Base-by-base conservation (phyloP, 2,329 filamentous ascomycete species). In the Plenodomus biglobosus region DNA sequence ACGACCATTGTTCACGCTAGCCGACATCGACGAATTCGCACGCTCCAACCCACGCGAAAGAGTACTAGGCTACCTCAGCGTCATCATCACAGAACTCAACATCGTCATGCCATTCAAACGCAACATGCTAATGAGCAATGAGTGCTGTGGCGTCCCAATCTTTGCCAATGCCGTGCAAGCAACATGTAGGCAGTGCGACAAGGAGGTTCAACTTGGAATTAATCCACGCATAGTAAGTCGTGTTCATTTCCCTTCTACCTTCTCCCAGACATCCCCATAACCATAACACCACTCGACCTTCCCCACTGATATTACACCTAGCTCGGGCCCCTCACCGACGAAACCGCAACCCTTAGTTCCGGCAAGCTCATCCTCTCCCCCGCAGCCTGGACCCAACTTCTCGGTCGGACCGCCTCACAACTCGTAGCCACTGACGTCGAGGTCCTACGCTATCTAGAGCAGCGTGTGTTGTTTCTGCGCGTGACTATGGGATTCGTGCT, bases 401-500 rank as follows among this genome's bases (percentile, higher is more conserved):
- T 81, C 6, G 78, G 78, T 3, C 64, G 77, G 24, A 69, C 68
- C 0, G 63, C 74, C 2, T 62, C 72, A 15, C 73, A 78, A 39
- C 56, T 83, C 68, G 27, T 32, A 7, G 76, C 76, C 2, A 52
- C 70, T 18, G 50, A 67, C 11, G 49, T 63, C 0, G 73, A 77
- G 11, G 69, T 72, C 16, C 52, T 83, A n/a, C 70, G 70, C 44
- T 71, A 74, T 37, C 62, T 84, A 4, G 79, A 85, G 55, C 75
- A 79, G 52, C 69, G 78, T 3, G 58, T 84, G 40, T 44, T 78
- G 13, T 83, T 78, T 53, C 65, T 80, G 40, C 73, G 81, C 15
- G 58, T 83, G 8, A 82, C 77, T 15, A 53, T 85, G 56, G 73
- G 78, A 4, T 82, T 85, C 60, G 82, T 79, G 1, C 80, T 82